Evolutionary conservation across 2,329 filamentous ascomycete species (phyloP).

Genomic region (Ceratocystis huliohia): DNA sequence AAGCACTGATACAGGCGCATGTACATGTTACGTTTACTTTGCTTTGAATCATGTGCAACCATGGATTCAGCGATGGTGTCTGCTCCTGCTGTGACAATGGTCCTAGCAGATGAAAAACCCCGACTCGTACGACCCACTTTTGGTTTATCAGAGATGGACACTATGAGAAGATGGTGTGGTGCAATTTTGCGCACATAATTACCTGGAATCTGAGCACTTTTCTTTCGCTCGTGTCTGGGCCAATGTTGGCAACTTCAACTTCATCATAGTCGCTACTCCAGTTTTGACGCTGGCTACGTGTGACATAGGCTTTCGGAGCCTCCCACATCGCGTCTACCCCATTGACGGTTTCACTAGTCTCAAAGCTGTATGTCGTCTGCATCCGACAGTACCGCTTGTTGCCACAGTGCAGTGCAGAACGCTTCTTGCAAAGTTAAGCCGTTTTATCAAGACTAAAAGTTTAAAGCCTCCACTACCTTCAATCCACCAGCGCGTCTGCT

Average conservation of each 20-base stretch:
- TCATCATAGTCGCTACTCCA: neutral
- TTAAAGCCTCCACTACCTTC: neutral
- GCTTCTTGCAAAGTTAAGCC: neutral
- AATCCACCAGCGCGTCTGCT: too few relatives aligned
- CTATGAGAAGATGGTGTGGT: neutral
- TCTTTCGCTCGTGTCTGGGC: neutral
- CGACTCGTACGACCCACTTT: slow-evolving; percentile 3
- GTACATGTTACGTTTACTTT: neutral
- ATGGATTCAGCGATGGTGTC: neutral
- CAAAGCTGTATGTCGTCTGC: neutral
- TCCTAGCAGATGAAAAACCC: neutral
- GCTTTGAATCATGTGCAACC: neutral
- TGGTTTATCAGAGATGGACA: neutral
- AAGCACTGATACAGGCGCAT: neutral
- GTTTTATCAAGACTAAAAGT: neutral
- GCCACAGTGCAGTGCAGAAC: neutral
- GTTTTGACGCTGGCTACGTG: neutral
- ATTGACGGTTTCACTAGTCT: neutral
- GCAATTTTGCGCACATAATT: neutral
- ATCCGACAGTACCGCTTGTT: neutral
- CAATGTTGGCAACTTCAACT: neutral
- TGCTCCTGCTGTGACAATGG: neutral
- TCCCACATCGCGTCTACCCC: neutral
- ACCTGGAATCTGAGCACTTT: neutral
- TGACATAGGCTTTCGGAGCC: neutral